These are phyloP conservation scores for Ophiocordyceps camponoti-floridani DNA, from an alignment of 2,329 filamentous ascomycete species.

Conservation along the genomic window DNA sequence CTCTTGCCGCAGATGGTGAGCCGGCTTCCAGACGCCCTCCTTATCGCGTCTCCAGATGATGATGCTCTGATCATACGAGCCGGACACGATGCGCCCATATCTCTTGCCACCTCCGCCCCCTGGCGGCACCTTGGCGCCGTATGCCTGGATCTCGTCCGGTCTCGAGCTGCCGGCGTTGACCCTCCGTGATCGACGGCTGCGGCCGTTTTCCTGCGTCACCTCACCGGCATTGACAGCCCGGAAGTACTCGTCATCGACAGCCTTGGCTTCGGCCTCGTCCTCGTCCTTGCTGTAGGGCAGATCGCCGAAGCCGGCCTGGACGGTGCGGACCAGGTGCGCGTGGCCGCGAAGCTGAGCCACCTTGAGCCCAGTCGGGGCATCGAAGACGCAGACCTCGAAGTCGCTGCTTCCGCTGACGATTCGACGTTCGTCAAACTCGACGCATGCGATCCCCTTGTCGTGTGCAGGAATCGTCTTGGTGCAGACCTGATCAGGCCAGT, in stretches of 20 bases:
- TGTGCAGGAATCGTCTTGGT: conserved; percentile 70
- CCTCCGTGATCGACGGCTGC: conserved; percentile 19
- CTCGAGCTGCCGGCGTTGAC: conserved; percentile 56
- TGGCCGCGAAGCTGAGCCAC: conserved; percentile 78
- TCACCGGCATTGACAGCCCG: conserved; percentile 34
- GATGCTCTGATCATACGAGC: conserved; percentile 89
- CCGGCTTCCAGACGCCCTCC: conserved; percentile 69
- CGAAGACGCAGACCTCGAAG: conserved; percentile 89
- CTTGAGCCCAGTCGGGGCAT: conserved; percentile 68
- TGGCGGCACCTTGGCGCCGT: conserved; percentile 74
- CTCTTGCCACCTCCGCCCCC: conserved; percentile 78
- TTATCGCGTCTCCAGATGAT: conserved; percentile 85
- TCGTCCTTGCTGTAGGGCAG: conserved; percentile 70
- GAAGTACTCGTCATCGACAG: conserved; percentile 65
- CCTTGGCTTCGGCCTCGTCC: conserved; percentile 84
- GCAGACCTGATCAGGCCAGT: conserved; percentile 64
- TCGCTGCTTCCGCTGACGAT: conserved; percentile 95
- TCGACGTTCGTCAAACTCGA: conserved; percentile 84
- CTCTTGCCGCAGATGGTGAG: conserved; percentile 58
- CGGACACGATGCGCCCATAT: conserved; percentile 90
- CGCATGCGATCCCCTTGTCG: conserved; percentile 88
- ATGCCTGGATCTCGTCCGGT: conserved; percentile 59
- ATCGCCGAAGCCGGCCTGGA: conserved; percentile 90
- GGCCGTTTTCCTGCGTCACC: conserved; percentile 17
- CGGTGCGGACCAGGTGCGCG: conserved; percentile 70